phyloP scores from a whole-genome alignment of 768 basidiomycete genomes.

The Lactifluus piperatus region DNA sequence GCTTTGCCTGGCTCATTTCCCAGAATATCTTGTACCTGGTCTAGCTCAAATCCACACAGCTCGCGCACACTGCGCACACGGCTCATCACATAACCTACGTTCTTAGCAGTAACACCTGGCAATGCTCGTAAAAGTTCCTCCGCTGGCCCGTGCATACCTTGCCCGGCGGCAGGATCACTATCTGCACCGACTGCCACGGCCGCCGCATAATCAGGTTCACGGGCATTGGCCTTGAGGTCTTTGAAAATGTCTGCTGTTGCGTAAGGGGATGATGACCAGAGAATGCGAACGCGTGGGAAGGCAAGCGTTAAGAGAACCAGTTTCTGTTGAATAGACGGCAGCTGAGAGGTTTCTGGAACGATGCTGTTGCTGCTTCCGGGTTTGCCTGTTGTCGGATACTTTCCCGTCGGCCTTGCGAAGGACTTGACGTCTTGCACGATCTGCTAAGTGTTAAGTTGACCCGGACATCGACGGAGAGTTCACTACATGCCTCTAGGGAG shows the following conservation, averaged over 20 bases:
- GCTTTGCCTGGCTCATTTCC: constrained; percentile 75
- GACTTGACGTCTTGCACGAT: constrained; percentile 57
- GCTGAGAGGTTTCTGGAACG: constrained; percentile 29
- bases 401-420: constrained; percentile 51
- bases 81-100: constrained; percentile 75
- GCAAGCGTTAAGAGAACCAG: constrained; percentile 81
- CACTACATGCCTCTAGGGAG: constrained; percentile 61
- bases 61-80: constrained; percentile 71
- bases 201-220: constrained; percentile 70
- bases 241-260: constrained; percentile 87
- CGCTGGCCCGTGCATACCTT: constrained; percentile 61
- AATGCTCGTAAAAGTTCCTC: constrained; percentile 78
- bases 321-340: constrained; percentile 76
- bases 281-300: constrained; percentile 87
- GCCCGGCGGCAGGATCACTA: constrained; percentile 56
- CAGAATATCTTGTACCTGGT: constrained; percentile 61
- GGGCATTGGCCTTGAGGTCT: constrained; percentile 73
- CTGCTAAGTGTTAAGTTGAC: constrained; percentile 28
- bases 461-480: neutral
- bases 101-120: constrained; percentile 81
- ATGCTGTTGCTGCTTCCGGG: constrained; percentile 25
- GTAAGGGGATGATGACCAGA: constrained; percentile 96
- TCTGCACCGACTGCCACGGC: constrained; percentile 80
- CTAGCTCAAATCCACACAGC: constrained; percentile 54
- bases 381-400: constrained; percentile 50